phyloP scores from a whole-genome alignment of 768 basidiomycete species.

The Termitomyces sp. region DNA sequence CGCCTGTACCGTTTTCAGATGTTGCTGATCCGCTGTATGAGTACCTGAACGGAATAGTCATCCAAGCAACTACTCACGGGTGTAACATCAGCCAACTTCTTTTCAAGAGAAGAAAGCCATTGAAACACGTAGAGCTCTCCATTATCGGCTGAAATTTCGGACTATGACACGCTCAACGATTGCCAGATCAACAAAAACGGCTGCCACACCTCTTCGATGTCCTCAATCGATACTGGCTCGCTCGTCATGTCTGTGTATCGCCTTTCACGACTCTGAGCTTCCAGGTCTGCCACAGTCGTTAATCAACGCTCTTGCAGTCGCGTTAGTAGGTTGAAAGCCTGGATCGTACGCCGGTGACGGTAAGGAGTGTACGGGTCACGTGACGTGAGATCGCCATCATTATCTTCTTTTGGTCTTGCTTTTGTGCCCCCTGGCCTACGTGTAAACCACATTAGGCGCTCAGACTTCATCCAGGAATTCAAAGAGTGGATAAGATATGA shows the following conservation, averaged over 20 bases:
- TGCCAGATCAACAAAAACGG: background rate
- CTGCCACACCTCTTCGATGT: constrained; percentile 29
- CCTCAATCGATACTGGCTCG: constrained; percentile 22
- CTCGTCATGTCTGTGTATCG: constrained; percentile 1
- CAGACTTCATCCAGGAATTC: no score
- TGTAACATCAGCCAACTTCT: constrained; percentile 46
- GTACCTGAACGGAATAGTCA: no score
- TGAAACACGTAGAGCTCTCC: constrained; percentile 84
- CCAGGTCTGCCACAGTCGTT: no score
- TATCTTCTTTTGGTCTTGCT: no score
- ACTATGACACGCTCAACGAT: constrained; percentile 37
- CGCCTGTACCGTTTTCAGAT: no score
- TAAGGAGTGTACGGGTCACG: background rate
- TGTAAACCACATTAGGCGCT: no score
- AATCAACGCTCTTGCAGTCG: background rate
- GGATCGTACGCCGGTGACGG: background rate
- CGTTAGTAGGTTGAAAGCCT: background rate
- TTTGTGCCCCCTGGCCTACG: no score
- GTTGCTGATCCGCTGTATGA: no score
- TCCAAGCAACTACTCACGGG: constrained; percentile 51
- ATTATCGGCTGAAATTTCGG: constrained; percentile 68
- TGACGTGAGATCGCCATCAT: background rate
- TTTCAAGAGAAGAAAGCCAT: constrained; percentile 61
- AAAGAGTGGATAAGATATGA: no score
- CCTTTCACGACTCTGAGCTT: background rate